Evolutionary conservation across 441 rosid species (phyloP).

Genomic region (Euphorbia celastroides): DNA sequence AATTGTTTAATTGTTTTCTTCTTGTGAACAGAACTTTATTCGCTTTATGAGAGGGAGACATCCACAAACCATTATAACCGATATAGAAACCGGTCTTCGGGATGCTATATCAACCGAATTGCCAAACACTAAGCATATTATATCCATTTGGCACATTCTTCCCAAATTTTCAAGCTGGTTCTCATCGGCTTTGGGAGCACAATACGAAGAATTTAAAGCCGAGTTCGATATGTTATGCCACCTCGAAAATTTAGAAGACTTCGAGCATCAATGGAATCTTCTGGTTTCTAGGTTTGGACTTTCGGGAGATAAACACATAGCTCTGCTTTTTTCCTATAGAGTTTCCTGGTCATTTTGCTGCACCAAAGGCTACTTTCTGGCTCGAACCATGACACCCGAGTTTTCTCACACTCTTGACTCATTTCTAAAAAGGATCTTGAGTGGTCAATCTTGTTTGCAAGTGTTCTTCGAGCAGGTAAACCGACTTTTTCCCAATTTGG

Average conservation of each 20-base stretch:
- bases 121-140: slow-evolving; percentile 74
- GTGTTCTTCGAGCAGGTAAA: slow-evolving; percentile 75
- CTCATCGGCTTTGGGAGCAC: slow-evolving; percentile 56
- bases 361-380: slow-evolving; percentile 60
- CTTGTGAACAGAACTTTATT: slow-evolving; percentile 65
- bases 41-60: slow-evolving; percentile 71
- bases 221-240: slow-evolving; percentile 60
- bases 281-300: slow-evolving; percentile 69
- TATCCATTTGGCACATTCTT: slow-evolving; percentile 52
- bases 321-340: slow-evolving; percentile 56
- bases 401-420: slow-evolving; percentile 53
- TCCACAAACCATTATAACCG: slow-evolving; percentile 78
- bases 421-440: slow-evolving; percentile 52
- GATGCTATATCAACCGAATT: slow-evolving; percentile 65
- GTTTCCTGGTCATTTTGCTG: slow-evolving; percentile 62
- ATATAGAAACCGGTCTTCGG: slow-evolving; percentile 68
- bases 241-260: slow-evolving; percentile 53
- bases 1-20: slow-evolving; percentile 31
- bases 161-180: slow-evolving; percentile 87
- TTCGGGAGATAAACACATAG: slow-evolving; percentile 66
- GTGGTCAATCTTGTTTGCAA: slow-evolving; percentile 60
- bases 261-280: slow-evolving; percentile 74
- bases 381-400: slow-evolving; percentile 55
- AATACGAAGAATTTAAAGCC: slow-evolving; percentile 63
- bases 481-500: background rate